Conservation (phyloP, 495 filamentous ascomycete genomes). For the Tuber umbilicatum region DNA sequence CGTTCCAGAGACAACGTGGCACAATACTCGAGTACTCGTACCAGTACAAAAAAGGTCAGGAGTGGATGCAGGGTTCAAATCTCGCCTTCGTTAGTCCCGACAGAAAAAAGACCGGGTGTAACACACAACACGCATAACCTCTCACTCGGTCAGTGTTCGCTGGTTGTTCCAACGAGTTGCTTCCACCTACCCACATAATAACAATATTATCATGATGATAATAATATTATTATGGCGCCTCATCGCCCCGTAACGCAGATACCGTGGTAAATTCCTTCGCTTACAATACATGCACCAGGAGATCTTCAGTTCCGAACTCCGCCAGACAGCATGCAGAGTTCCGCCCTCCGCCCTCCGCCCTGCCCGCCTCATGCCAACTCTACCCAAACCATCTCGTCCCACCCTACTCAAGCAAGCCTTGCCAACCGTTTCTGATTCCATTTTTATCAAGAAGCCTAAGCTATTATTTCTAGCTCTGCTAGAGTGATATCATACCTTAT, state of each 20-base stretch:
- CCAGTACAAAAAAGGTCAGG: not conserved
- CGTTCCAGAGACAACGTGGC: constrained; percentile 31
- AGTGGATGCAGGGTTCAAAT: constrained; percentile 31
- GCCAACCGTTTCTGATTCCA: not conserved
- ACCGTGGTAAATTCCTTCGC: not conserved
- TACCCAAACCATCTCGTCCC: not conserved
- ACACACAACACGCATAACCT: not conserved
- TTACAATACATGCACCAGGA: not conserved
- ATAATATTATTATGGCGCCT: not conserved
- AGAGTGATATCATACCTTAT: not conserved
- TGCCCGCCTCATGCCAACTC: not conserved
- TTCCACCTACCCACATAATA: not conserved
- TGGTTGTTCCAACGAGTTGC: not conserved
- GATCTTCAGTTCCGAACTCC: not conserved
- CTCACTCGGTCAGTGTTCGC: not conserved
- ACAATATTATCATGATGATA: not conserved
- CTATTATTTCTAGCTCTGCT: not conserved
- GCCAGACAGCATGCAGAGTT: not conserved
- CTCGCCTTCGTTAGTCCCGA: constrained; percentile 19
- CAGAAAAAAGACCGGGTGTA: not conserved
- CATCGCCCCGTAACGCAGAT: not conserved
- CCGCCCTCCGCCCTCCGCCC: not conserved
- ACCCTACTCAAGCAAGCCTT: not conserved
- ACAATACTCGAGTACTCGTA: no score
- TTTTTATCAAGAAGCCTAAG: not conserved